A percentile compares a stretch with the other conserved stretches of the same genome.
Evolutionary conservation across 1,284 basidiomycete species (phyloP).

Genomic region (Cutaneotrichosporon spelunceum): DNA sequence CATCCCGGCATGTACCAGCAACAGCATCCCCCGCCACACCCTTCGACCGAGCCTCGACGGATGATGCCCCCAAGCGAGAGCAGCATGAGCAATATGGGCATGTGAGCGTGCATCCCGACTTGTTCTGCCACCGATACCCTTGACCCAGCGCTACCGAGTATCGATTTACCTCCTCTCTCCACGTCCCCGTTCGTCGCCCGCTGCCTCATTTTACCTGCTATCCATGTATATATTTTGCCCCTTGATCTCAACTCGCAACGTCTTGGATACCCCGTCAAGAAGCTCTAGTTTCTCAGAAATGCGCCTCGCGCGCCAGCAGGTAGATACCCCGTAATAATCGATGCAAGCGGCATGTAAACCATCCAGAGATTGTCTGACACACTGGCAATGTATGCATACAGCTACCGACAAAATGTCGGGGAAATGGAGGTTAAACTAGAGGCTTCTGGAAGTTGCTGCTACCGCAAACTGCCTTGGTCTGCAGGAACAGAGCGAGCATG

Average conservation of each 20-base stretch:
- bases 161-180: neutral
- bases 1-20: conserved; percentile 28
- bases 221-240: neutral
- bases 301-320: neutral
- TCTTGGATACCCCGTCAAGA: neutral
- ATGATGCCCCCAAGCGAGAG: conserved; percentile 24
- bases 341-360: conserved; percentile 1
- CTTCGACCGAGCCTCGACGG: conserved; percentile 12
- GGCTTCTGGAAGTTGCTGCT: too few relatives aligned
- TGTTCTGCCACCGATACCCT: neutral
- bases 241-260: neutral
- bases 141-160: neutral
- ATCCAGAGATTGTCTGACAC: neutral
- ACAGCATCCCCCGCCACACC: conserved; percentile 19
- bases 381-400: neutral
- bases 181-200: neutral
- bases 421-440: too few relatives aligned
- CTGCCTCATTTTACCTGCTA: neutral
- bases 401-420: too few relatives aligned
- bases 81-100: conserved; percentile 35
- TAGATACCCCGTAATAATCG: neutral
- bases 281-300: neutral
- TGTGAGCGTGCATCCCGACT: conserved; percentile 17
- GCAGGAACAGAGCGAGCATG: too few relatives aligned
- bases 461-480: too few relatives aligned